Evolutionary conservation across 371 early-diverging fungal species (phyloP).

Genomic region (Rhizopus microsporus): DNA sequence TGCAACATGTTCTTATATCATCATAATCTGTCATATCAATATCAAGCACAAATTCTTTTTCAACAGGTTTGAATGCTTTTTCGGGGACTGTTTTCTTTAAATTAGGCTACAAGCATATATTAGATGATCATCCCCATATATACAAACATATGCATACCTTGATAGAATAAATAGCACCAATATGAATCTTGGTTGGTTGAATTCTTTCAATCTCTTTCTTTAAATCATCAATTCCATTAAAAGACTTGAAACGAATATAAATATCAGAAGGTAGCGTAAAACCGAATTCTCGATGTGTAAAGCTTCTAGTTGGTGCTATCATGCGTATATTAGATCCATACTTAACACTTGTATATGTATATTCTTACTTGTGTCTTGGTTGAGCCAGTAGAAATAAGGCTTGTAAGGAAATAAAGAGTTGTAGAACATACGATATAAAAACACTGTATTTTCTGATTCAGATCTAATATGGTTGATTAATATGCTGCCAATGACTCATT

Average conservation of each 20-base stretch:
- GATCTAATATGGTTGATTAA: not conserved
- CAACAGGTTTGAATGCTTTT: conserved; percentile 73
- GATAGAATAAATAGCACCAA: conserved; percentile 94
- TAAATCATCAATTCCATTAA: conserved; percentile 70
- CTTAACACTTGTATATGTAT: not conserved
- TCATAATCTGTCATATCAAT: conserved; percentile 99
- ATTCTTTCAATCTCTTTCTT: conserved; percentile 72
- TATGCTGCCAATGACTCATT: not conserved
- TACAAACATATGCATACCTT: conserved; percentile 42
- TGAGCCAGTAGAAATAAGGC: conserved; percentile 81
- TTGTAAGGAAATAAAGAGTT: conserved; percentile 83
- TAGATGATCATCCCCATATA: not conserved
- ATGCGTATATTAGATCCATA: not conserved
- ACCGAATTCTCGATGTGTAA: conserved; percentile 92
- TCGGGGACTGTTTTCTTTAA: conserved; percentile 76
- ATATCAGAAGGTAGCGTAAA: conserved; percentile 80
- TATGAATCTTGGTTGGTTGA: conserved; percentile 93
- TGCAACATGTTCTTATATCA: conserved; percentile 95
- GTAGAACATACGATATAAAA: conserved; percentile 75
- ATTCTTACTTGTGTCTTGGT: conserved; percentile 67
- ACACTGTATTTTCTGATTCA: conserved; percentile 26
- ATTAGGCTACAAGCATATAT: conserved; percentile 60
- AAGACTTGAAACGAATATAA: conserved; percentile 92
- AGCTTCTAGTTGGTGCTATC: conserved; percentile 56
- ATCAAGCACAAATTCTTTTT: conserved; percentile 99